phyloP scores from a whole-genome alignment of 2,329 filamentous ascomycete species.

The Gnomoniopsis smithogilvyi region DNA sequence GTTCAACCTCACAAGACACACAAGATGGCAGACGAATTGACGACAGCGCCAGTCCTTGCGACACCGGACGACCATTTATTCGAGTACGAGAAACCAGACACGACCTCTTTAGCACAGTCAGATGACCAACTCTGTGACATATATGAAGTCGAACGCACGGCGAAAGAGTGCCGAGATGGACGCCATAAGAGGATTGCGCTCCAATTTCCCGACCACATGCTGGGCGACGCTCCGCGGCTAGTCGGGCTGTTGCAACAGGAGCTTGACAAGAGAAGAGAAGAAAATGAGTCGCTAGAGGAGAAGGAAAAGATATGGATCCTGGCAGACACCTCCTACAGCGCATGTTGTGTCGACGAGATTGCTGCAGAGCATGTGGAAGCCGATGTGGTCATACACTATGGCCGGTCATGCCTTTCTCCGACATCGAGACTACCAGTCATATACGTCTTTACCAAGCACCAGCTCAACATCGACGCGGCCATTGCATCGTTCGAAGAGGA shows the following conservation, averaged over 20 bases:
- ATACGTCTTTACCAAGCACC: slow-evolving; percentile 80
- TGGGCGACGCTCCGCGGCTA: slow-evolving; percentile 79
- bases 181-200: slow-evolving; percentile 76
- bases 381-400: slow-evolving; percentile 91
- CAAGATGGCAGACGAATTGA: slow-evolving; percentile 45
- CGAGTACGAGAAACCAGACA: slow-evolving; percentile 44
- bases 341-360: slow-evolving; percentile 95
- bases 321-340: slow-evolving; percentile 93
- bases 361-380: slow-evolving; percentile 91
- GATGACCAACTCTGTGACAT: slow-evolving; percentile 71
- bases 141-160: slow-evolving; percentile 83
- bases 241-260: slow-evolving; percentile 57
- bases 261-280: slow-evolving; percentile 23
- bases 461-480: slow-evolving; percentile 60
- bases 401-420: slow-evolving; percentile 85
- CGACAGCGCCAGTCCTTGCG: slow-evolving; percentile 57
- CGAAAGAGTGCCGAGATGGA: slow-evolving; percentile 68
- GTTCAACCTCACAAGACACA: neutral
- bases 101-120: slow-evolving; percentile 22
- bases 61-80: slow-evolving; percentile 60
- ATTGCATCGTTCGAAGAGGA: slow-evolving; percentile 61
- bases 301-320: slow-evolving; percentile 69
- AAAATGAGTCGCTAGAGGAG: slow-evolving; percentile 10
- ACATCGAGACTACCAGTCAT: slow-evolving; percentile 84
- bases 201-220: slow-evolving; percentile 95